Percentiles rank a stretch among this genome's conserved stretches.
Conservation (phyloP, 1,139 yeast species). For the Scheffersomyces illinoinensis region DNA sequence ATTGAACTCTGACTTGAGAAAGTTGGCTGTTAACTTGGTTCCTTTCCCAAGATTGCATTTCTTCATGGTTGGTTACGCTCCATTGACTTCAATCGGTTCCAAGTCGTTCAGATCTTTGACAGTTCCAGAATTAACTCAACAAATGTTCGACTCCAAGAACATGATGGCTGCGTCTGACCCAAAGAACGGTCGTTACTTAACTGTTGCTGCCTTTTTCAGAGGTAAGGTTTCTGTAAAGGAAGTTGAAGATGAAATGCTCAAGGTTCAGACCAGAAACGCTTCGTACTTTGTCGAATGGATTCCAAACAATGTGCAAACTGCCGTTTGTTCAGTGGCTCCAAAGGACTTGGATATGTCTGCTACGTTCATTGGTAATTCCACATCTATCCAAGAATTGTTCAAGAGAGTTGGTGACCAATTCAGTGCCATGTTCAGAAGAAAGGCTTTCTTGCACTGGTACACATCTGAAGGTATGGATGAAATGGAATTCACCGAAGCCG, state of each 20-base stretch:
- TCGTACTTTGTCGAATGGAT: constrained; percentile 93
- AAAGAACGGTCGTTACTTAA: constrained; percentile 83
- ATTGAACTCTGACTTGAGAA: constrained; percentile 86
- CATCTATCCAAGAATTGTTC: constrained; percentile 88
- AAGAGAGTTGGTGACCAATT: constrained; percentile 89
- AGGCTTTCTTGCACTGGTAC: constrained; percentile 96
- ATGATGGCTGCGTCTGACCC: constrained; percentile 98
- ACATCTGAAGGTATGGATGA: constrained; percentile 96
- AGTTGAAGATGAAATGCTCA: constrained; percentile 90
- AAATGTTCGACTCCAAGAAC: constrained; percentile 86
- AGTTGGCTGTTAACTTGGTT: constrained; percentile 87
- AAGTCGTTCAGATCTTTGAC: constrained; percentile 80
- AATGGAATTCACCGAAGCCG: constrained; percentile 90
- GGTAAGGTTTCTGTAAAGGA: constrained; percentile 91
- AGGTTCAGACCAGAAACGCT: constrained; percentile 79
- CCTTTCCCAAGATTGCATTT: constrained; percentile 95
- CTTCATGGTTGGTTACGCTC: constrained; percentile 94
- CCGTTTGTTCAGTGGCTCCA: constrained; percentile 90
- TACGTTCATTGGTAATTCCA: constrained; percentile 88
- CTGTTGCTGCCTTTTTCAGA: constrained; percentile 93
- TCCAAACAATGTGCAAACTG: constrained; percentile 94
- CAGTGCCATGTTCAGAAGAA: constrained; percentile 88
- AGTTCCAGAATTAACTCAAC: constrained; percentile 91
- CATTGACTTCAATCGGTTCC: constrained; percentile 77
- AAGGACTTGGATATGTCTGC: constrained; percentile 85